Base-by-base conservation (phyloP, 176 grass and related monocot species). In the Leersia perrieri region DNA sequence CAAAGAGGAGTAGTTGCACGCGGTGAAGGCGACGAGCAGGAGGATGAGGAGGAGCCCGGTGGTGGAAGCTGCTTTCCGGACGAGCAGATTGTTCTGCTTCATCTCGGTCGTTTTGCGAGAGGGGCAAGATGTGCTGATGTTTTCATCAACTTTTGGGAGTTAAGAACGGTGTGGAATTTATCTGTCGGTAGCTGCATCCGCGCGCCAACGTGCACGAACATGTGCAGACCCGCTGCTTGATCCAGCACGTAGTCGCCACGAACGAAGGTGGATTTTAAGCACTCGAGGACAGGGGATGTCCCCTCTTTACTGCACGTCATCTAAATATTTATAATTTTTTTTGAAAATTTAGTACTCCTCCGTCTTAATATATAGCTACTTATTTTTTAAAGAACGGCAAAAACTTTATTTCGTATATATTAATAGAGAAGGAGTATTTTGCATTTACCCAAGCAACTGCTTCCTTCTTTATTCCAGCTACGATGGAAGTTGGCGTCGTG, bases 11-110 rank as follows among this genome's bases (percentile, higher is more conserved):
- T 79, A 84, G 69, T 68, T 88, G 66, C 28, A 78, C 16, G 47
- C 44, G 29, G 80, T 73, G 87, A 88, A 83, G 81, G 32, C 49
- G 69, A 62, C 38, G 68, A 82, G 38, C 26, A 88, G 68, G 2
- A 88, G 28, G 68, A 88, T 16, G 47, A 80, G 5, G 69, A 88
- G 44, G 18, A 88, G 75, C 30, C 87, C 87, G 12, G 69, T 84
- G 49, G 69, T 38, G 47, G 75, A 84, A 20, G 87, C 87, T 15
- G 62, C 81, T 45, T 39, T 60, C 49, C 62, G 69, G 49, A 79
- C 62, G 75, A 3, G 39, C 18, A 28, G 68, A 16, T 7, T 51
- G 58, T 8, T 67, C 3, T 69, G 75, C 81, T 88, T 80, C 87
- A 75, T 79, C 26, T 13, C 22, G 47, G 25, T n/a, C 53, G 53